phyloP scores from a whole-genome alignment of 306 rosid genomes.

The Cucurbita ficifolia region DNA sequence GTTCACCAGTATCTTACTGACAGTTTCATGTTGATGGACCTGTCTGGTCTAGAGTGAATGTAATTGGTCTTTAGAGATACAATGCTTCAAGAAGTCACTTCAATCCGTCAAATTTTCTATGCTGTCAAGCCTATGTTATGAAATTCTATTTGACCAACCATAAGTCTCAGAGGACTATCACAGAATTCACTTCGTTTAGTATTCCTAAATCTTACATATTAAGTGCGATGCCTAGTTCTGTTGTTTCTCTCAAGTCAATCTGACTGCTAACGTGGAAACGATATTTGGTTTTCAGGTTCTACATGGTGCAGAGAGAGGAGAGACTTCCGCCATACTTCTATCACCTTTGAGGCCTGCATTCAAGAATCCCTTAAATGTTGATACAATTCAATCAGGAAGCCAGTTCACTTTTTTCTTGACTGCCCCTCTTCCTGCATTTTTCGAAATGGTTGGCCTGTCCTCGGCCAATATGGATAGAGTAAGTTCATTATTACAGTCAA shows the following conservation, averaged over 20 bases:
- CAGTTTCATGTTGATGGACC: conserved; percentile 1
- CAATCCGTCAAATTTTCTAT: neutral
- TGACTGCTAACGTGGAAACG: neutral
- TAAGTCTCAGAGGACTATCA: neutral
- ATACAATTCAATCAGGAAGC: conserved; percentile 48
- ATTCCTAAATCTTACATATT: neutral
- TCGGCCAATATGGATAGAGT: conserved; percentile 38
- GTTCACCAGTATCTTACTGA: neutral
- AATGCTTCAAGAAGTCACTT: neutral
- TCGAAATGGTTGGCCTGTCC: conserved; percentile 63
- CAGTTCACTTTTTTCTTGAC: conserved; percentile 94
- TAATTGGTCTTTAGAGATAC: neutral
- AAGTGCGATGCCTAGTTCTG: neutral
- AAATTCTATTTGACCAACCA: neutral
- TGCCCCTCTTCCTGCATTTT: conserved; percentile 79
- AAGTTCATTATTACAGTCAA: conserved; percentile 19
- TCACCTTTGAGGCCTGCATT: conserved; percentile 67
- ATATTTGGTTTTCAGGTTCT: conserved; percentile 46
- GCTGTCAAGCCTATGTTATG: neutral
- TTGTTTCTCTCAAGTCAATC: neutral
- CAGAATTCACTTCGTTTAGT: neutral
- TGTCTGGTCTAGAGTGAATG: neutral
- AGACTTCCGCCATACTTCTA: conserved; percentile 69
- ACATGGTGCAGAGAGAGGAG: conserved; percentile 89
- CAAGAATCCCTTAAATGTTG: conserved; percentile 44